Conservation (phyloP, 805 yeast species). For the Schizosaccharomyces cryophilus region DNA sequence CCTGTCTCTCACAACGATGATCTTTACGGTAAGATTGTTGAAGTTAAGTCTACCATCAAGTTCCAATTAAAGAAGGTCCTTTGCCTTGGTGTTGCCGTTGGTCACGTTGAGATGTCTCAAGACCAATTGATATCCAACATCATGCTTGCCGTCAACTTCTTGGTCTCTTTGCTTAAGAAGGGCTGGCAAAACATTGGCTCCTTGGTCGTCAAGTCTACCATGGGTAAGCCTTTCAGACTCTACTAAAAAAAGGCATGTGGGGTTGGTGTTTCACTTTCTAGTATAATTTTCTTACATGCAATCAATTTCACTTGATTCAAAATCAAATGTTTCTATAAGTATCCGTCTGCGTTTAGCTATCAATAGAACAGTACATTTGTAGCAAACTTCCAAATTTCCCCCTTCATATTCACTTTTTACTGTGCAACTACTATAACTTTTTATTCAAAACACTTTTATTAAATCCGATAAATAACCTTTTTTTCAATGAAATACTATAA, state of each 20-base stretch:
- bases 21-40: conserved; percentile 81
- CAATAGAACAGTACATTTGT: no score
- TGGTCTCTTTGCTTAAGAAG: conserved; percentile 97
- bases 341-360: background rate
- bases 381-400: no score
- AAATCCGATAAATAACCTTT: no score
- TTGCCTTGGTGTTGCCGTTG: conserved; percentile 98
- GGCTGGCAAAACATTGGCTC: conserved; percentile 99
- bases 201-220: conserved; percentile 92
- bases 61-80: conserved; percentile 99
- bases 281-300: no score
- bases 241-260: conserved; percentile 29
- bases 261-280: background rate
- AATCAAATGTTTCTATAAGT: background rate
- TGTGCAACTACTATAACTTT: no score
- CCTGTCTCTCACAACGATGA: conserved; percentile 99
- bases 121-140: conserved; percentile 89
- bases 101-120: conserved; percentile 98
- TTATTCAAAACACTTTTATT: no score
- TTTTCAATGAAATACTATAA: no score
- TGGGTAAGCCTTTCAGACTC: conserved; percentile 99
- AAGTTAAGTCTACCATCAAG: conserved; percentile 97
- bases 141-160: conserved; percentile 96
- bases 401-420: no score
- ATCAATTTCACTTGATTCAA: no score